Evolutionary conservation across 2,329 filamentous ascomycete species (phyloP).

Genomic region (Scytalidium sp.): DNA sequence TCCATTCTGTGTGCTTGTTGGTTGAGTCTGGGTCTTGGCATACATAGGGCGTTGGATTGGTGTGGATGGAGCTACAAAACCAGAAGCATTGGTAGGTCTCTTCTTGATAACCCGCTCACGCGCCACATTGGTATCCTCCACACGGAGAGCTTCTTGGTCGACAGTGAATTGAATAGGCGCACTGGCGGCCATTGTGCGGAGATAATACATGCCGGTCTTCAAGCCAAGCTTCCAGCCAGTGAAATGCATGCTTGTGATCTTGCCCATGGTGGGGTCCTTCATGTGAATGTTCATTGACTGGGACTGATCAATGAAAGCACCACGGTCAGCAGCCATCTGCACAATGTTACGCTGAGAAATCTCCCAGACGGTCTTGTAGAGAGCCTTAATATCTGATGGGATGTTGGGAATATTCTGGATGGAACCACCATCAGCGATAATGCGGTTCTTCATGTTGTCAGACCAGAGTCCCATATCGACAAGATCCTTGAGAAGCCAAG

Average conservation of each 20-base stretch:
- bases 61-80: slow-evolving; percentile 40
- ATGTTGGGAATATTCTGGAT: slow-evolving; percentile 98
- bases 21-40: slow-evolving; percentile 47
- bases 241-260: slow-evolving; percentile 99
- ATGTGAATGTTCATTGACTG: slow-evolving; percentile 99
- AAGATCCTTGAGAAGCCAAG: slow-evolving; percentile 96
- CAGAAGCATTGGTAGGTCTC: slow-evolving; percentile 54
- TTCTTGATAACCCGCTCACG: slow-evolving; percentile 66
- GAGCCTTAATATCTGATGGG: slow-evolving; percentile 87
- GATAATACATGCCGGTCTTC: slow-evolving; percentile 99
- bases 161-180: slow-evolving; percentile 99
- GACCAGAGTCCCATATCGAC: slow-evolving; percentile 98
- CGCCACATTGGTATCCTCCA: slow-evolving; percentile 76
- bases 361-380: slow-evolving; percentile 99
- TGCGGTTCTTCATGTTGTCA: slow-evolving; percentile 99
- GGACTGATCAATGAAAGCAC: slow-evolving; percentile 98
- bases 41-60: slow-evolving; percentile 68
- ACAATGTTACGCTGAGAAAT: slow-evolving; percentile 94
- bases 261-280: slow-evolving; percentile 99
- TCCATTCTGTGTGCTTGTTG: slow-evolving; percentile 47
- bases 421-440: slow-evolving; percentile 94
- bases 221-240: slow-evolving; percentile 98
- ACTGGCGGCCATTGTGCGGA: slow-evolving; percentile 94
- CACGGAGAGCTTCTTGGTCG: slow-evolving; percentile 90
- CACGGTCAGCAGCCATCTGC: slow-evolving; percentile 97